Evolutionary conservation across 2,329 filamentous ascomycete species (phyloP), one percentile per base, ranked within the genome.

Genomic region (Colletotrichum eremochloae): DNA sequence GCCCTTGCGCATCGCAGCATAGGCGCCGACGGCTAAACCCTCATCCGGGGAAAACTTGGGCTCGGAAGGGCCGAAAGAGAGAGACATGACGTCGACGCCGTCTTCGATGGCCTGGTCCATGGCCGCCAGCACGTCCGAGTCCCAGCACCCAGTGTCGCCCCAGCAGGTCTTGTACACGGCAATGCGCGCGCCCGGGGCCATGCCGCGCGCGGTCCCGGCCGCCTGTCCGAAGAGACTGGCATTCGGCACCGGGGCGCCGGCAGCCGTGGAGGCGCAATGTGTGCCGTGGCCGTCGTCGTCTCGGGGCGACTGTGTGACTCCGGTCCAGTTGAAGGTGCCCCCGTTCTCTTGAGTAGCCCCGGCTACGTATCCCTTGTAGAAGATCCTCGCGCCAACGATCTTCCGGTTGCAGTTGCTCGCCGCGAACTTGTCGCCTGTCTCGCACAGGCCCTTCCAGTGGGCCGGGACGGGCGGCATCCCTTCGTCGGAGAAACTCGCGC

Each of bases 331-430:
- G 42, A 44, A 68, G 33, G 36, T 29, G 48, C 38, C 18, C 15
- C 42, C 11, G 20, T 67, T 6, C 20, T 38, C n/a, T 9, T 57
- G n/a, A 18, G 33, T 44, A 0, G n/a, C 2, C 1, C 18, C 33
- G 18, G 50, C 68, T 2, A 63, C 56, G 33, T 48, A 58, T 0
- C 61, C 73, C 50, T 68, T 71, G 38, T 38, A 72, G 36, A 61
- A 74, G 33, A 50, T 57, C 31, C 66, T 67, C 12, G 71, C 73
- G 29, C 73, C 73, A 18, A 75, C 62, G 29, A 75, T 60, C 55
- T 75, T 75, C 18, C 62, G 68, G 66, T 74, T 74, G 44, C 74
- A 75, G 38, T 55, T 55, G 2, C 36, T 38, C 9, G 63, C 24
- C 4, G 72, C 57, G 46, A 71, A 75, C 5, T 63, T n/a, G 1